phyloP scores from a whole-genome alignment of 371 early-diverging fungal genomes.

The Haplosporangium sp. region DNA sequence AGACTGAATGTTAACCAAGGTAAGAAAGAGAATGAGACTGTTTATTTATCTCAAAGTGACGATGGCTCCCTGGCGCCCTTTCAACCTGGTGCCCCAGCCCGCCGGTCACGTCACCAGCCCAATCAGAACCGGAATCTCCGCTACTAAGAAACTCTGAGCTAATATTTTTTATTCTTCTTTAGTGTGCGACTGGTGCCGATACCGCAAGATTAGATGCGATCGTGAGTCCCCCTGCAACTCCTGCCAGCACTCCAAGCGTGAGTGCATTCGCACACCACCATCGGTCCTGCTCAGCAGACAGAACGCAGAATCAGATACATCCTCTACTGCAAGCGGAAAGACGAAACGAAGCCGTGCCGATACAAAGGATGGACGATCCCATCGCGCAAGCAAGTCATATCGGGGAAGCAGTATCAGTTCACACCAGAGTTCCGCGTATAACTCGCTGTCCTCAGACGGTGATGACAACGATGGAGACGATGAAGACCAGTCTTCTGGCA shows the following conservation, averaged over 20 bases:
- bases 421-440: slow-evolving; percentile 34
- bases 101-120: too few relatives aligned
- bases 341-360: slow-evolving; percentile 32
- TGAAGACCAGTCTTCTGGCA: neutral
- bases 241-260: slow-evolving; percentile 54
- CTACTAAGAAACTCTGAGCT: neutral
- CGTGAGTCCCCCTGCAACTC: slow-evolving; percentile 55
- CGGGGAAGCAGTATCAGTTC: slow-evolving; percentile 39
- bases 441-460: slow-evolving; percentile 32
- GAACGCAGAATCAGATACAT: neutral
- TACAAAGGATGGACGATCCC: slow-evolving; percentile 22
- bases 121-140: neutral
- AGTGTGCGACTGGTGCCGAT: slow-evolving; percentile 56
- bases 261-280: slow-evolving; percentile 51
- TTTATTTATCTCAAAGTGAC: too few relatives aligned
- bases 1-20: slow-evolving; percentile 55
- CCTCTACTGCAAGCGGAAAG: slow-evolving; percentile 7
- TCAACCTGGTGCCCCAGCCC: too few relatives aligned
- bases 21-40: neutral
- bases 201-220: slow-evolving; percentile 53
- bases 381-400: slow-evolving; percentile 33
- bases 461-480: neutral
- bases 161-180: neutral
- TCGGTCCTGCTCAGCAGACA: slow-evolving; percentile 28
- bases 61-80: too few relatives aligned